A percentile compares a stretch with the other conserved stretches of the same genome.
Evolutionary conservation across 768 basidiomycete genomes (phyloP).

Genomic region (Pisolithus marmoratus): DNA sequence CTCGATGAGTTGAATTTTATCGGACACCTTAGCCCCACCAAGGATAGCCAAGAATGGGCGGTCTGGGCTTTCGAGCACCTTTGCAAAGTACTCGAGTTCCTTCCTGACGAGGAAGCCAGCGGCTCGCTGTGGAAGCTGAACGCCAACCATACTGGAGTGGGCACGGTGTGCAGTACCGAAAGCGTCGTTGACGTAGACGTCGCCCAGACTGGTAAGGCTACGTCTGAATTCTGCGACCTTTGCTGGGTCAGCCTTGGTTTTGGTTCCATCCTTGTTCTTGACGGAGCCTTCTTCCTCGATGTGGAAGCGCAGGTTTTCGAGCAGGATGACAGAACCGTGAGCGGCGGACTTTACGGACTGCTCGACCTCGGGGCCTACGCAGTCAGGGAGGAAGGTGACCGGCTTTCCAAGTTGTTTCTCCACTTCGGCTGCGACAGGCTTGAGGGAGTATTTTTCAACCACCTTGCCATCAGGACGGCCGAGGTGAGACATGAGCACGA

Average conservation of each 20-base stretch:
- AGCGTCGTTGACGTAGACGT: constrained; percentile 97
- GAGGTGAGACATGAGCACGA: constrained; percentile 96
- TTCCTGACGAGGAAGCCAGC: constrained; percentile 98
- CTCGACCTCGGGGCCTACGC: constrained; percentile 83
- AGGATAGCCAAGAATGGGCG: constrained; percentile 97
- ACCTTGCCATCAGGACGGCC: constrained; percentile 94
- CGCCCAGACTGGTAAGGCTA: constrained; percentile 84
- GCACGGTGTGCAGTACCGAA: constrained; percentile 98
- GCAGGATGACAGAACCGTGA: constrained; percentile 72
- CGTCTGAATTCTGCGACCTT: constrained; percentile 81
- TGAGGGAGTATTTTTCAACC: constrained; percentile 84
- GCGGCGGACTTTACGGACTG: constrained; percentile 56
- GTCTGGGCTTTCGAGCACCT: constrained; percentile 92
- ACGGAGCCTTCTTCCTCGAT: constrained; percentile 95
- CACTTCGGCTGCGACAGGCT: constrained; percentile 78
- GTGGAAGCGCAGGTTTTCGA: constrained; percentile 98
- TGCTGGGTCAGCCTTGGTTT: constrained; percentile 87
- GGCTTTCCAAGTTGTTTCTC: constrained; percentile 63
- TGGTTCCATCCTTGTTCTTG: constrained; percentile 91
- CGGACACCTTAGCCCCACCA: constrained; percentile 97
- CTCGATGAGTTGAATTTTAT: constrained; percentile 98
- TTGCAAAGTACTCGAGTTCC: constrained; percentile 97
- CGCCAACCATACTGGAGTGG: constrained; percentile 97
- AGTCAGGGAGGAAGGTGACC: constrained; percentile 80
- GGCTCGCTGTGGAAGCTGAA: constrained; percentile 87